Conservation (phyloP, 805 yeast genomes). For the Saccharomyces eubayanus region DNA sequence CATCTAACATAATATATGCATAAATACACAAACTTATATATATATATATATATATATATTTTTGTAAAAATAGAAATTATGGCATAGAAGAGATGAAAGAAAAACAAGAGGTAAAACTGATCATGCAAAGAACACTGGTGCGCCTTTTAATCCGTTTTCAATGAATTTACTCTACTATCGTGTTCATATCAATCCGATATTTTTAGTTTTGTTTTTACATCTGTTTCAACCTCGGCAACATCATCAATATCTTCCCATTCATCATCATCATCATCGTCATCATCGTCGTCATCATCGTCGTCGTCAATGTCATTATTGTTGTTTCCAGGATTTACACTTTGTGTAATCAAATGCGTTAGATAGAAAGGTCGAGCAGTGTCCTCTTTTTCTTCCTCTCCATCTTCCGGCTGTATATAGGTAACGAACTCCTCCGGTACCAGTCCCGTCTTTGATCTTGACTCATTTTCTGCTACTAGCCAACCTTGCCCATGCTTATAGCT, state of each 20-base stretch:
- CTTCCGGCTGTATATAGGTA: constrained; percentile 34
- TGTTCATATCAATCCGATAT: constrained; percentile 27
- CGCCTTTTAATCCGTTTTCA: not conserved
- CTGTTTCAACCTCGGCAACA: constrained; percentile 34
- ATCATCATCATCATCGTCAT: constrained; percentile 19
- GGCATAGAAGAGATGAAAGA: not conserved
- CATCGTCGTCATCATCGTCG: constrained; percentile 21
- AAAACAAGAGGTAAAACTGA: not conserved
- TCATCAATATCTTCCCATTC: constrained; percentile 35
- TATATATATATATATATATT: constrained; percentile 1
- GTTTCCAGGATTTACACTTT: constrained; percentile 18
- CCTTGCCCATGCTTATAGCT: constrained; percentile 95
- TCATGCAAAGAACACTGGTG: not conserved
- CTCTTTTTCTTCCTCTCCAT: constrained; percentile 13
- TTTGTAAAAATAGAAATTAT: not conserved
- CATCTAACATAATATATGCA: not conserved
- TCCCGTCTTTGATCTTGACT: constrained; percentile 47
- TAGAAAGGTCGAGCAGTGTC: constrained; percentile 41
- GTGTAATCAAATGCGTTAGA: constrained; percentile 31
- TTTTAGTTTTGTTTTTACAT: constrained; percentile 14
- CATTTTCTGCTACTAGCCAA: constrained; percentile 85
- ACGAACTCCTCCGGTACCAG: constrained; percentile 94
- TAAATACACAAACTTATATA: not conserved
- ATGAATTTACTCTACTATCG: not conserved
- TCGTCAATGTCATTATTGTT: constrained; percentile 9